phyloP scores from a whole-genome alignment of 257 asterid species.

The Petrea volubilis region DNA sequence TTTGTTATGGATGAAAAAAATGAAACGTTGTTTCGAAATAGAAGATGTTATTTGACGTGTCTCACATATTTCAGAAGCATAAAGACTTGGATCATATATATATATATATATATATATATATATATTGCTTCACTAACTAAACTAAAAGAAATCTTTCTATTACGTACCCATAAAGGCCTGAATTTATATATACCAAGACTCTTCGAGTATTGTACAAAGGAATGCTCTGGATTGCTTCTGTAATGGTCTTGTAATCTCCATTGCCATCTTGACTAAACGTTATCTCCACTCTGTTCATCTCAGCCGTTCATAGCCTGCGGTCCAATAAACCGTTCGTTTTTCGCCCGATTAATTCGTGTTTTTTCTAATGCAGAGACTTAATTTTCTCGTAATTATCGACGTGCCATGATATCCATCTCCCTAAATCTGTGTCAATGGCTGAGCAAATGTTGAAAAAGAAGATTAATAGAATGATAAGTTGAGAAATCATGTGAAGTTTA shows the following conservation, averaged over 20 bases:
- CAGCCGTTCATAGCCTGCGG: constrained; percentile 41
- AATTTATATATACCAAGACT: constrained; percentile 38
- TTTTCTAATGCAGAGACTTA: background rate
- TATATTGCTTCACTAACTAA: too few relatives aligned
- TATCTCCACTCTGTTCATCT: constrained; percentile 35
- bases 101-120: too few relatives aligned
- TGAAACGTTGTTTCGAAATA: too few relatives aligned
- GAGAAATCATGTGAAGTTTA: constrained; percentile 11
- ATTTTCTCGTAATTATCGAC: constrained; percentile 22
- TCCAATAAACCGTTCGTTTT: constrained; percentile 17
- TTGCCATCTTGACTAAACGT: constrained; percentile 54
- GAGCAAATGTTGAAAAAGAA: constrained; percentile 20
- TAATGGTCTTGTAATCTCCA: constrained; percentile 44
- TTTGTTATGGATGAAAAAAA: too few relatives aligned
- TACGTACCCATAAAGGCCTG: constrained; percentile 56
- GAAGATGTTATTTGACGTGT: too few relatives aligned
- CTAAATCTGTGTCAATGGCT: constrained; percentile 14
- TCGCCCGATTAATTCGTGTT: background rate
- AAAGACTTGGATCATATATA: too few relatives aligned
- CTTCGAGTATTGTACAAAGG: constrained; percentile 46
- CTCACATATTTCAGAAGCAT: too few relatives aligned
- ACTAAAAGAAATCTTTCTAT: too few relatives aligned
- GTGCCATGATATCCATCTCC: constrained; percentile 47
- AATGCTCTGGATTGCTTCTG: constrained; percentile 47
- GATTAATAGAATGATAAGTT: constrained; percentile 14